Evolutionary conservation across 331 rosid species (phyloP), one percentile per base, ranked within the genome.

Genomic region (Rosa hybrid): DNA sequence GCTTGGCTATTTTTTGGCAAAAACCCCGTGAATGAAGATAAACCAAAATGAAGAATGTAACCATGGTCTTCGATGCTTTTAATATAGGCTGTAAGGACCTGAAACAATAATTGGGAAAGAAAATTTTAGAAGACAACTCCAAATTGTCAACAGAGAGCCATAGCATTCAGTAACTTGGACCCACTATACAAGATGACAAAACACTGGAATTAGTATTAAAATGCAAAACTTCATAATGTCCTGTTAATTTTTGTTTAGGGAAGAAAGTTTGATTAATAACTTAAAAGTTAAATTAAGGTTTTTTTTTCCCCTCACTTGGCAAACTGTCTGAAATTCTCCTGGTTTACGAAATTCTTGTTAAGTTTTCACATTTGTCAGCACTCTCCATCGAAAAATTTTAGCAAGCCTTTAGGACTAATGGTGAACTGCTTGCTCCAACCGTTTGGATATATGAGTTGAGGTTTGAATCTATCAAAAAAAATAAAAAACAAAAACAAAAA

Each of bases 61-160:
- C 99, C 99, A 86, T 96, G 98, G 77, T 96, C 99, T 87, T 96
- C 97, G 67, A 93, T 84, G 84, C 99, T 96, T 85, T 91, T 96
- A 67, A 96, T 90, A 78, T 93, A 96, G 74, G 98, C 92, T 71
- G 89, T 73, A 71, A 93, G 86, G 77, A 96, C 92, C 98, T 95
- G 93, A 69, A 86, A 76, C 57, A 62, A 80, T 41, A 17, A 25
- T 65, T 3, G 39, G 74, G 48, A 71, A 41, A 71, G 68, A 21
- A 34, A 56, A 48, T 34, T 49, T 30, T 46, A 68, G 68, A 38
- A 75, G 57, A 50, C 56, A 77, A 75, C 71, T 70, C 45, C 71
- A 67, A 65, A 64, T 25, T 45, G 12, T 10, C 63, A 59, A 54
- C 41, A 72, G 50, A 72, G 51, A 39, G 38, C 9, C 46, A 23